Evolutionary conservation across 441 rosid genomes (phyloP).

Genomic region (Brassica hybrid): DNA sequence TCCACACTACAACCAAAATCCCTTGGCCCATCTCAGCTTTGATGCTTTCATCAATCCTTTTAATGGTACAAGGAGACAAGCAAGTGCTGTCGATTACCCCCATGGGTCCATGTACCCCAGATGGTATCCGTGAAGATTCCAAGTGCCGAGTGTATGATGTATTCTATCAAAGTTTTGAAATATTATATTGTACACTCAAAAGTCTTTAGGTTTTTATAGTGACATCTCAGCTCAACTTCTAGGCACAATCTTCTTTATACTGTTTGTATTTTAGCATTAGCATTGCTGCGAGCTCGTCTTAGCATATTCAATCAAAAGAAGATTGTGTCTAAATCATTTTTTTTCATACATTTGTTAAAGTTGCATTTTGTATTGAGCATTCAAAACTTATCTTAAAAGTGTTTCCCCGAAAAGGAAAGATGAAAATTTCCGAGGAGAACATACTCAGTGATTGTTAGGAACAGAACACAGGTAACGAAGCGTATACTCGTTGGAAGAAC

Average conservation of each 20-base stretch:
- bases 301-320: conserved; percentile 11
- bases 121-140: conserved; percentile 31
- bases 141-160: not conserved
- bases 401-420: too few relatives aligned
- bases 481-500: too few relatives aligned
- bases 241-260: conserved; percentile 20
- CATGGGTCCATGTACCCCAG: conserved; percentile 24
- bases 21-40: conserved; percentile 31
- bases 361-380: not conserved
- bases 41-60: conserved; percentile 33
- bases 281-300: too few relatives aligned
- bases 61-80: conserved; percentile 7
- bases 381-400: not conserved
- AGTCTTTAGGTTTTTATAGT: conserved; percentile 32
- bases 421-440: too few relatives aligned
- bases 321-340: conserved; percentile 12
- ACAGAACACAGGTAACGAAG: too few relatives aligned
- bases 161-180: conserved; percentile 34
- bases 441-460: too few relatives aligned
- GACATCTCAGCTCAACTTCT: conserved; percentile 25
- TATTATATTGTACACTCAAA: conserved; percentile 16
- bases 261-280: conserved; percentile 14
- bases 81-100: not conserved
- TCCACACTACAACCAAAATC: conserved; percentile 9
- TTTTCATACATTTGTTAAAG: too few relatives aligned